These are phyloP conservation scores for Conticribra guillardii DNA, from an alignment of 108 stramenopile species.

Conservation along the genomic window DNA sequence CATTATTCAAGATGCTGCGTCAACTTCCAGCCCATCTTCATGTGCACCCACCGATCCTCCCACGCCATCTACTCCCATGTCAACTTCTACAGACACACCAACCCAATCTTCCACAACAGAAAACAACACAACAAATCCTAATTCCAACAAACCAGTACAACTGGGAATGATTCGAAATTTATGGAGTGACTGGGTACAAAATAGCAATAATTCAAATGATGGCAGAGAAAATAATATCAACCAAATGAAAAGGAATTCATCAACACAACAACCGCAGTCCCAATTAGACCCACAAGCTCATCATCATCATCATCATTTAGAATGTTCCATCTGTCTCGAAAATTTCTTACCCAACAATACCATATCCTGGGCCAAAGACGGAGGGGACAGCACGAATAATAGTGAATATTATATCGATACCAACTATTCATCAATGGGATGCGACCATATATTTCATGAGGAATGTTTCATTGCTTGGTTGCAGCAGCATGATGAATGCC, in stretches of 20 bases:
- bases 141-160: no score
- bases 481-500: constrained; percentile 45
- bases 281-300: constrained; percentile 12
- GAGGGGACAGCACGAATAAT: constrained; percentile 22
- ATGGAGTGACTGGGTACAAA: not conserved
- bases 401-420: not conserved
- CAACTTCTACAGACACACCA: not conserved
- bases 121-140: no score
- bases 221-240: not conserved
- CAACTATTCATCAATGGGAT: constrained; percentile 18
- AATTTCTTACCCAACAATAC: constrained; percentile 32
- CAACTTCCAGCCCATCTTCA: no score
- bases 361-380: constrained; percentile 51
- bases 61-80: not conserved
- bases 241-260: no score
- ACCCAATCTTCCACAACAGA: not conserved
- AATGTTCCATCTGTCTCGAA: constrained; percentile 51
- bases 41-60: not conserved
- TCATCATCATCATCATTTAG: no score
- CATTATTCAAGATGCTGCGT: no score
- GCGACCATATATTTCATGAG: constrained; percentile 53
- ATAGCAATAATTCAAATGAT: not conserved
- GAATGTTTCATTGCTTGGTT: constrained; percentile 47
- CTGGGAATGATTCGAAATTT: no score
- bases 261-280: not conserved